Base-by-base conservation (phyloP, 164 flowering plant species). In the Chimonanthus salicifolius region DNA sequence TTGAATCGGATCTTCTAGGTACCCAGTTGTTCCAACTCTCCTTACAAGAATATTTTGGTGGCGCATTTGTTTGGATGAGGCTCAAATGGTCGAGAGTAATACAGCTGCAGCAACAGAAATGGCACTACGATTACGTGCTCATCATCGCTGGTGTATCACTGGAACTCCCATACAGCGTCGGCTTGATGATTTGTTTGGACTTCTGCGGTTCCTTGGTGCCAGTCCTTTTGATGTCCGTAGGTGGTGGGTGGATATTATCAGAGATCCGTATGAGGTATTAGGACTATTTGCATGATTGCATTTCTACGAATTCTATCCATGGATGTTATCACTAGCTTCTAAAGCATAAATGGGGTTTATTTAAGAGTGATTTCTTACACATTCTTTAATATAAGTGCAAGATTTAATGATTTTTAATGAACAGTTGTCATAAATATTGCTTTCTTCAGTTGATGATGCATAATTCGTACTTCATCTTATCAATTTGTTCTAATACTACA, bases 51-150 rank as follows among this genome's bases (percentile, higher is more conserved):
- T 95, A 83, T 82, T 76, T 60, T 95, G 98, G 98, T 95, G 98
- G 99, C 88, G 99, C 74, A 75, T 95, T 78, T 95, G 99, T 81
- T 82, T 95, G 82, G 99, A 95, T 80, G 99, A 95, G 85, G 99
- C 97, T 77, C 99, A 95, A 83, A 95, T 95, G 99, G 99, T 95
- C 71, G 99, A 95, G 84, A 88, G 93, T 75, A 90, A 85, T 84
- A 78, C 83, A 65, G 88, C 93, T 74, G 88, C 92, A 70, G 99
- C 98, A 74, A 84, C 98, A 73, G 99, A 95, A 80, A 91, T 95
- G 98, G 99, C 99, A 66, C 11, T 90, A 73, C 88, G 97, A 46
- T 82, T 95, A 46, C 86, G 83, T 82, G 83, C 94, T 65, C 88
- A 80, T 75, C 82, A 91, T 75, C 93, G 87, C 48, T 95, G 99